Conservation (phyloP, 2,329 filamentous ascomycete genomes). For the Canariomyces notabilis region DNA sequence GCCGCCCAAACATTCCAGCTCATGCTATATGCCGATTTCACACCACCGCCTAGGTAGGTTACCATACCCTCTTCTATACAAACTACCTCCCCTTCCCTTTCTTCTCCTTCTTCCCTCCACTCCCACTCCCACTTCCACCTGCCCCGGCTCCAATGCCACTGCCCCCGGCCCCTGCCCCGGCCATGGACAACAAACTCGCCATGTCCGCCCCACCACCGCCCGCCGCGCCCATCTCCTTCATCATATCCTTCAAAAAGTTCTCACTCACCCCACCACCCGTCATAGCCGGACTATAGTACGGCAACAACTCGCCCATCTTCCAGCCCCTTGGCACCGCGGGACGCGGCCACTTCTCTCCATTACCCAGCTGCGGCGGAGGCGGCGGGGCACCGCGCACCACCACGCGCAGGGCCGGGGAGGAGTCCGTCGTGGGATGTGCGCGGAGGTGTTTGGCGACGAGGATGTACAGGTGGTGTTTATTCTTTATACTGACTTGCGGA, state of each 20-base stretch:
- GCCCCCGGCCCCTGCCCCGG: slow-evolving; percentile 19
- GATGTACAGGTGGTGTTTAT: slow-evolving; percentile 82
- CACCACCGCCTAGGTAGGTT: not conserved
- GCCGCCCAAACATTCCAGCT: too few species aligned
- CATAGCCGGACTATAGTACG: slow-evolving; percentile 82
- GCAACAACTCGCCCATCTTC: slow-evolving; percentile 82
- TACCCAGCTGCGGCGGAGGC: slow-evolving; percentile 44
- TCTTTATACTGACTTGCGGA: slow-evolving; percentile 47
- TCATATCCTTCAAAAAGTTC: slow-evolving; percentile 93
- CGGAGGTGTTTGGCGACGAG: slow-evolving; percentile 73
- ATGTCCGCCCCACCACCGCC: slow-evolving; percentile 36
- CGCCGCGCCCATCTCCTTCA: slow-evolving; percentile 75
- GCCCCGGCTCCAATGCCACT: slow-evolving; percentile 29
- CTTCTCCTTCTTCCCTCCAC: slow-evolving; percentile 23
- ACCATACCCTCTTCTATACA: too few species aligned
- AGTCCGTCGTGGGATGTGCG: slow-evolving; percentile 70
- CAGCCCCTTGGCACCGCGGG: slow-evolving; percentile 78
- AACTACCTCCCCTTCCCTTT: slow-evolving; percentile 29
- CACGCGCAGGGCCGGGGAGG: slow-evolving; percentile 62
- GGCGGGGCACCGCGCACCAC: slow-evolving; percentile 68
- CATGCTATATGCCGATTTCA: too few species aligned
- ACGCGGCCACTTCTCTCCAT: slow-evolving; percentile 62
- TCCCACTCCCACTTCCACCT: slow-evolving; percentile 26
- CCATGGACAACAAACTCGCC: slow-evolving; percentile 27
- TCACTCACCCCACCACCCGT: slow-evolving; percentile 91